Evolutionary conservation across 2,329 filamentous ascomycete genomes (phyloP), one percentile per base, ranked within the genome.

Genomic region (Aureobasidium zeae): DNA sequence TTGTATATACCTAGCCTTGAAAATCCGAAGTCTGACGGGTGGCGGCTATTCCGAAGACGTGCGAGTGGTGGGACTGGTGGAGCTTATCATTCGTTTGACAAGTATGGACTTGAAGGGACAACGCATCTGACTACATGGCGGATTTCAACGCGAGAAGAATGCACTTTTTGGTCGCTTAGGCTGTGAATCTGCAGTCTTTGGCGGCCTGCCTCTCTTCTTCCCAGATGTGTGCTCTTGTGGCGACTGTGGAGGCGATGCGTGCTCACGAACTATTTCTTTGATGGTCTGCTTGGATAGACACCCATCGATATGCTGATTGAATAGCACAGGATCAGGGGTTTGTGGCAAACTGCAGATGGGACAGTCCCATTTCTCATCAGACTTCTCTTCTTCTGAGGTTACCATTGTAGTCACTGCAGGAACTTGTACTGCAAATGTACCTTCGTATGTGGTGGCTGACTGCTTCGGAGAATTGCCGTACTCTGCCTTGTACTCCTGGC

Each of bases 231-330:
- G 48, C 26, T 13, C 36, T 9, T 36, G 48, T 34, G 29, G 45
- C 17, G 16, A 42, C 29, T 16, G 46, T 44, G 45, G 37, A n/a
- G 47, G 52, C 15, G 46, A 49, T 11, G 52, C 46, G 20, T 71
- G 71, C 46, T 85, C 79, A 22, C 39, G 31, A 1, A 91, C 80
- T 0, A 78, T 82, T 55, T 95, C 86, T 33, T 81, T 81, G 54
- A 98, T 96, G 0, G 86, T 85, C 56, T 84, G 78, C 44, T 81
- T 73, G 1, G 88, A 95, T 1, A 98, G 72, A 60, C 91, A 98
- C 7, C 83, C 74, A 59, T 98, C 91, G 39, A 98, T 87, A 57
- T 98, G 91, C 45, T 83, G 77, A 53, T 98, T 98, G 64, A 96
- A 94, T 0, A 66, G 67, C 33, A 72, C 72, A 58, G 95, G 86